Evolutionary conservation across 2,329 filamentous ascomycete genomes (phyloP).

Genomic region (Metarhizium guizhouense): DNA sequence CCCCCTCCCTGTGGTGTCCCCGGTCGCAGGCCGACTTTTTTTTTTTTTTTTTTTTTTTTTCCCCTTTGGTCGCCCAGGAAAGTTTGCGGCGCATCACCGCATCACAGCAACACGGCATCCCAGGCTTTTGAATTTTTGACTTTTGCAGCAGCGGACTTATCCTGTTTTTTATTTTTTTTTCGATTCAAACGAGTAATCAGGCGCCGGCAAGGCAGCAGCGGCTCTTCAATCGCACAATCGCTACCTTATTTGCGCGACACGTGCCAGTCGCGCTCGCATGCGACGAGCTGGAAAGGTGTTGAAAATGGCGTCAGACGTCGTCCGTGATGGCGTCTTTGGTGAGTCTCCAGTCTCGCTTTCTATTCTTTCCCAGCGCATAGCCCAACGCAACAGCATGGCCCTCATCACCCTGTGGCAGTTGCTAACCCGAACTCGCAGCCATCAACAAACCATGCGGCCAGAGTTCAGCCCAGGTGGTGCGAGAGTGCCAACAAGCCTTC

Average conservation of each 20-base stretch:
- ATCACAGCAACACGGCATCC: background rate
- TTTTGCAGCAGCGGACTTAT: background rate
- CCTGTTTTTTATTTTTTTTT: background rate
- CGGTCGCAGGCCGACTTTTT: too few species aligned
- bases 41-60: background rate
- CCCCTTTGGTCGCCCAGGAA: background rate
- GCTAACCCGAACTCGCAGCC: slow-evolving; percentile 39
- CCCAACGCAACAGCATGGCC: background rate
- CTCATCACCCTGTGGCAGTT: slow-evolving; percentile 2
- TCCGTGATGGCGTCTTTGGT: slow-evolving; percentile 52
- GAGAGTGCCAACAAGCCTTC: slow-evolving; percentile 78
- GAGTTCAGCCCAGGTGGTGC: slow-evolving; percentile 83
- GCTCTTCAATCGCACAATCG: background rate
- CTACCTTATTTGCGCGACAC: background rate
- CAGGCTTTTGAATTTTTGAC: background rate
- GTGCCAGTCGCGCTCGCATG: slow-evolving; percentile 18
- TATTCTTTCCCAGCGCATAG: background rate
- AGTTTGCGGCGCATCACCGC: background rate
- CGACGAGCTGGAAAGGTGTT: slow-evolving; percentile 20
- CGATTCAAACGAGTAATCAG: background rate
- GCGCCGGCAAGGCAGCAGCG: background rate
- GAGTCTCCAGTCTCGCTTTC: slow-evolving; percentile 15
- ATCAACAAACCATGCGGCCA: slow-evolving; percentile 85
- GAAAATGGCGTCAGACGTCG: slow-evolving; percentile 45
- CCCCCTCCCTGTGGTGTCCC: too few species aligned